Evolutionary conservation across 2,329 filamentous ascomycete species (phyloP), one percentile per base, ranked within the genome.

Genomic region (Colletotrichum gloeosporioides): DNA sequence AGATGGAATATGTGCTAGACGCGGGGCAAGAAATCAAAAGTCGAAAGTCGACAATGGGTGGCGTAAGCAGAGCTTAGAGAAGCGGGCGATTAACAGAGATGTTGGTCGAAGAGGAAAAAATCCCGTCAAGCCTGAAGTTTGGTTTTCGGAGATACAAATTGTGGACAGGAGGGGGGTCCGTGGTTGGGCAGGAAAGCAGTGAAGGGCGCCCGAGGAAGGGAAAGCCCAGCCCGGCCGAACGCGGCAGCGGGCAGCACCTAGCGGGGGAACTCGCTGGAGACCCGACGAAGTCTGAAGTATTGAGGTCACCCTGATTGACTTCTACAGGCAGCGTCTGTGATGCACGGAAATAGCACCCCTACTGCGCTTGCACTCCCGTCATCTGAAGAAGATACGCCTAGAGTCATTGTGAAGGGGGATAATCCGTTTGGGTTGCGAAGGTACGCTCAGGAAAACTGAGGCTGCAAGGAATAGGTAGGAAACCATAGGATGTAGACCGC

Each of bases 121-220:
- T 49, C 27, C 39, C 25, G 10, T 39, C 31, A 44, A 49, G 55
- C 55, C 73, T 62, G 57, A 69, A 57, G 69, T 63, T 53, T 69
- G 66, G 31, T 68, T 27, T 36, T 73, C 63, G 53, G 71, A 65
- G 62, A 62, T 61, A 75, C 61, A 75, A 75, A 62, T 62, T 73
- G 74, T 74, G 74, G 71, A 75, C 69, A 61, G 44, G 39, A 62
- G 65, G 71, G 63, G 71, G 74, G 59, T 39, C 71, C 39, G 73
- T 69, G 74, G 74, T 77, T 77, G 74, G 74, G 74, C 65, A 75
- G 74, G 63, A 76, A 76, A 66, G 34, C 44, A 71, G 61, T 75
- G 61, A 70, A 31, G 55, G 32, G 49, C 32, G 49, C 73, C 73
- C 63, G 39, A 69, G 27, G 49, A 75, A 75, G 73, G 62, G 69